Evolutionary conservation across 257 asterid genomes (phyloP), one percentile per base, ranked within the genome.

Genomic region (Primulina huaijiensis): DNA sequence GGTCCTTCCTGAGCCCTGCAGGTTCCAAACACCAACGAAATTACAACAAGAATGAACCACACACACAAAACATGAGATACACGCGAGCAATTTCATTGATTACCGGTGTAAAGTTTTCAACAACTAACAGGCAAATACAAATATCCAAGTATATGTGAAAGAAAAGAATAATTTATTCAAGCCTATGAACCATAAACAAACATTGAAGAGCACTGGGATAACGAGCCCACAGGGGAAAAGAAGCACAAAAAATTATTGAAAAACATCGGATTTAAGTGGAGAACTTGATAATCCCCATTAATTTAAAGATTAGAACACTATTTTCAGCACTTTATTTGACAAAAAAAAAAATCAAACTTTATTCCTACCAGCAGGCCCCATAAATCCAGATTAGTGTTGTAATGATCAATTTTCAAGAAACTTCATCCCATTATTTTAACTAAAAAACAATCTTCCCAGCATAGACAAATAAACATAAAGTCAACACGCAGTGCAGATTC

Each of bases 1-100:
- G 17, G 81, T 56, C 50, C 82, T 65, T 11, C 81, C 76, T 0
- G 96, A 82, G 20, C 77, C 82, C 90, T 86, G 88, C 82, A 70
- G 68, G 67, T 74, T 10, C 77, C 20, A 31, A 67, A 75, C 66
- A 70, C 2, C 7, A 74, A 29, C 62, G 19, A 21, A 30, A 46
- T 72, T 59, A 59, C 60, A 60, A 62, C 50, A 73, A 7, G 17
- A 53, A 27, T 17, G 29, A 35, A 35, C 43, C 5, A 52, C 27
- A 27, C 27, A 31, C 30, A 43, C 66, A 17, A 14, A 60, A 35
- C 14, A 64, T 4, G 37, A 67, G 25, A 35, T 19, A 40, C 37
- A 71, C 38, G 38, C 8, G 6, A 62, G 38, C 25, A 67, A 29
- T 14, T 56, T 65, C 64, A 17, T 60, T 33, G 30, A 20, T 58